Percentiles rank a stretch among this genome's conserved stretches.
Conservation (phyloP, 306 rosid genomes). For the Lathyrus aphaca region DNA sequence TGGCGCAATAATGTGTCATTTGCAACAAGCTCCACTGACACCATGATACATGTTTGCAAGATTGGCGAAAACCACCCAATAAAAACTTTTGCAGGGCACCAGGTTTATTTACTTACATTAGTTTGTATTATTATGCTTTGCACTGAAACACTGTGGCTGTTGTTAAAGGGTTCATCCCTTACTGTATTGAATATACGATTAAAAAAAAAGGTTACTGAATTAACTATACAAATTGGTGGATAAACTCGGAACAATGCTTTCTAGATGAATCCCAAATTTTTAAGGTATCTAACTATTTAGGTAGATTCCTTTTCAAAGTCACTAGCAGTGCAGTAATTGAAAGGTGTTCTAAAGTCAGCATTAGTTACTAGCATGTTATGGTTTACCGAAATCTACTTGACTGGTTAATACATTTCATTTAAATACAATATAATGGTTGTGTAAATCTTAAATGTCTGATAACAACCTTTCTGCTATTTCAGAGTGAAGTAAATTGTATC, state of each 20-base stretch:
- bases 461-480: constrained; percentile 40
- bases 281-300: constrained; percentile 31
- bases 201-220: constrained; percentile 23
- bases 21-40: constrained; percentile 89
- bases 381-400: neutral
- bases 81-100: constrained; percentile 84
- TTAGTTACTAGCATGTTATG: constrained; percentile 4
- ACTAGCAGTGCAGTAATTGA: constrained; percentile 1
- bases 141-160: neutral
- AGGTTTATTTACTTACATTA: constrained; percentile 51
- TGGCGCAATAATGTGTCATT: constrained; percentile 95
- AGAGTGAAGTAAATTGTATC: constrained; percentile 97
- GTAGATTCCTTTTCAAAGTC: constrained; percentile 20
- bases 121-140: constrained; percentile 1
- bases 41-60: constrained; percentile 88
- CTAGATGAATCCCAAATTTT: constrained; percentile 17
- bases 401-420: constrained; percentile 15
- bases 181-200: constrained; percentile 4
- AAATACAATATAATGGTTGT: constrained; percentile 5
- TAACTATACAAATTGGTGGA: constrained; percentile 20
- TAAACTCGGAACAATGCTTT: constrained; percentile 1
- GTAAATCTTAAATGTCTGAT: constrained; percentile 32
- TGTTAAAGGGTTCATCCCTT: neutral
- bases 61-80: constrained; percentile 84
- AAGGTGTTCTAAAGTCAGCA: neutral